phyloP scores from a whole-genome alignment of 2,329 filamentous ascomycete genomes.

The Colletotrichum lentis region DNA sequence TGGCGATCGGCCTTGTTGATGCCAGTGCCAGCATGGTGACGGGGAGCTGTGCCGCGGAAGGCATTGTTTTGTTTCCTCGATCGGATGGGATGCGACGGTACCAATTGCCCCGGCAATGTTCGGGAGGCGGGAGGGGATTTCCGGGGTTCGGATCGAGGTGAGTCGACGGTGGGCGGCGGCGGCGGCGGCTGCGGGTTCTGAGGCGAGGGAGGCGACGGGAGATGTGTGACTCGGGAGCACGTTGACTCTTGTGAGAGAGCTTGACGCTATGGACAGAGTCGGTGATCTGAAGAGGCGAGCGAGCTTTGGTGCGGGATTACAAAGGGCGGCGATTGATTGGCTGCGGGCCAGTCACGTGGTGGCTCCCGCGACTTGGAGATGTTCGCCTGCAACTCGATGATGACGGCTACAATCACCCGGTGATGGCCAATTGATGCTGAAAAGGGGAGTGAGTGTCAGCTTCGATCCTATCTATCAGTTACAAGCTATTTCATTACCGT shows the following conservation, averaged over 20 bases:
- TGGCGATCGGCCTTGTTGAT: constrained; percentile 33
- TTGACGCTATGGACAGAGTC: constrained; percentile 36
- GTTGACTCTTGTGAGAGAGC: constrained; percentile 21
- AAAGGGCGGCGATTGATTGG: constrained; percentile 39
- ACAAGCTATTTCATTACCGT: rapidly evolving
- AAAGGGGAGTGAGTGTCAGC: rapidly evolving
- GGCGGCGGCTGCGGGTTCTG: background rate
- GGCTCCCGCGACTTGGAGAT: background rate
- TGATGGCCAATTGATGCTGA: background rate
- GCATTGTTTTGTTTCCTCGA: constrained; percentile 34
- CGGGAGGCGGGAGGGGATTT: background rate
- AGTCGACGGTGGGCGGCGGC: constrained; percentile 13
- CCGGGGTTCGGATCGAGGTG: constrained; percentile 25
- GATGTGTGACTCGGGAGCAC: constrained; percentile 18
- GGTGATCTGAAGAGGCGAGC: constrained; percentile 31
- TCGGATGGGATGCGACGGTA: constrained; percentile 26
- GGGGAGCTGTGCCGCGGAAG: constrained; percentile 36
- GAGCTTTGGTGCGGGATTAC: constrained; percentile 41
- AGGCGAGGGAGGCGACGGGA: background rate
- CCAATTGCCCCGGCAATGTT: constrained; percentile 35
- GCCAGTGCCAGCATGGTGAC: constrained; percentile 37
- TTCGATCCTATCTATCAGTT: rapidly evolving
- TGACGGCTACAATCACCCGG: constrained; percentile 7
- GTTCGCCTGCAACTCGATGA: constrained; percentile 13
- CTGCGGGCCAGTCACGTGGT: constrained; percentile 26